Evolutionary conservation across 805 yeast species (phyloP), one percentile per base, ranked within the genome.

Genomic region (Scheffersomyces amazonensis): DNA sequence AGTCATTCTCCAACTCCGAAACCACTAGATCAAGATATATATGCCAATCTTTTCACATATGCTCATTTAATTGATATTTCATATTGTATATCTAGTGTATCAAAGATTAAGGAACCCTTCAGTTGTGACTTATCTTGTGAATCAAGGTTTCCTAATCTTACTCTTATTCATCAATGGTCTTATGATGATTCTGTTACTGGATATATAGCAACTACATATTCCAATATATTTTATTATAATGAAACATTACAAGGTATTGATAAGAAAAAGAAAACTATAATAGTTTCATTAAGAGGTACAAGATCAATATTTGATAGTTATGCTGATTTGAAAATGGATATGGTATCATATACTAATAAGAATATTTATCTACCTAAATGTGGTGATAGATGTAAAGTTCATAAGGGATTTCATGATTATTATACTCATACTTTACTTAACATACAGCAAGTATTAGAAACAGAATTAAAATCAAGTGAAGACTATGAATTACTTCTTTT

Each of bases 61-160:
- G 70, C 75, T 4, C 71, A 67, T 43, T 52, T 71, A 22, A 58
- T 66, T 18, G 75, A 71, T 41, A 69, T 69, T 10, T 52, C 75
- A 4, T 70, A 70, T 43, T 71, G 76, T 43, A 56, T 71, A 7
- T 60, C 66, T 3, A 40, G 52, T 1, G 40, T 54, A 5, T 49
- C 52, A 13, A 49, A 49, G 3, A 58, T 70, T n/a, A 48, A 51
- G 3, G 46, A 48, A 28, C 75, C 75, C 1, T 70, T 71, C 47
- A 40, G 53, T 18, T 71, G 76, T 43, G 63, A 59, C 17, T 50
- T 64, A 19, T 48, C 50, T 6, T 69, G 75, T 41, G 59, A 58
- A 16, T 39, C 40, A 10, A 40, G 54, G 32, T 64, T 67, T 39
- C 69, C 70, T 2, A 60, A 69, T 37, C 46, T 66, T 40, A 53